Conservation (phyloP, 202 grass and related monocot species). For the Panicum virgatum region DNA sequence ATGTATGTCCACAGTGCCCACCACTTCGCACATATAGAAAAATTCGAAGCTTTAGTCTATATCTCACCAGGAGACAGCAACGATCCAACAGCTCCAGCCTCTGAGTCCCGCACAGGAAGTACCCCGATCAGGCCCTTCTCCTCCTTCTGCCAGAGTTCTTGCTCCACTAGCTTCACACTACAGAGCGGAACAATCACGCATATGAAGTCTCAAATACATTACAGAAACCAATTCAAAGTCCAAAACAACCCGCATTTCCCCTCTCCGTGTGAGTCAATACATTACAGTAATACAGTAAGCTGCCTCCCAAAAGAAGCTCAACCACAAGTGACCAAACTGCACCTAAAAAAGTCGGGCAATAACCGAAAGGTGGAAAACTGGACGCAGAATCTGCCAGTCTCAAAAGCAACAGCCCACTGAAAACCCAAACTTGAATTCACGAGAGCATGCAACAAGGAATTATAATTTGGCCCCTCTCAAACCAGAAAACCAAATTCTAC, state of each 20-base stretch:
- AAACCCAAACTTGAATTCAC: not conserved
- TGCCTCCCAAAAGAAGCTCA: not conserved
- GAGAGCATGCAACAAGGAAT: not conserved
- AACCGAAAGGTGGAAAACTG: not conserved
- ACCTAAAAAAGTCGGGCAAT: constrained; percentile 16
- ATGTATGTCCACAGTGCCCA: not conserved
- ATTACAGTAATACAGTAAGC: not conserved
- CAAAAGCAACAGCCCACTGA: not conserved
- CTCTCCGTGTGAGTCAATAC: constrained; percentile 17
- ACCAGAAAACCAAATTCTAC: constrained; percentile 1
- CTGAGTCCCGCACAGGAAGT: constrained; percentile 82
- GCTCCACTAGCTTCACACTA: constrained; percentile 97
- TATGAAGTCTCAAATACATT: no score
- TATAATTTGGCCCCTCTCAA: not conserved
- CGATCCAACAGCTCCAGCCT: constrained; percentile 66
- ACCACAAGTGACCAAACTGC: not conserved
- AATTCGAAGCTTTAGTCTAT: constrained; percentile 3
- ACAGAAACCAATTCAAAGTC: constrained; percentile 18
- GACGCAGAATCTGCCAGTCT: constrained; percentile 21
- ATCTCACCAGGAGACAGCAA: constrained; percentile 80
- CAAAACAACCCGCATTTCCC: constrained; percentile 7
- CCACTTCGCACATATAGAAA: not conserved
- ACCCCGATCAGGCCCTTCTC: constrained; percentile 97
- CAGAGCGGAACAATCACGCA: constrained; percentile 27
- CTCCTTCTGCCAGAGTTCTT: constrained; percentile 96